Evolutionary conservation across 176 grass and related monocot species (phyloP), one percentile per base, ranked within the genome.

Genomic region (Aegilops tauschii): DNA sequence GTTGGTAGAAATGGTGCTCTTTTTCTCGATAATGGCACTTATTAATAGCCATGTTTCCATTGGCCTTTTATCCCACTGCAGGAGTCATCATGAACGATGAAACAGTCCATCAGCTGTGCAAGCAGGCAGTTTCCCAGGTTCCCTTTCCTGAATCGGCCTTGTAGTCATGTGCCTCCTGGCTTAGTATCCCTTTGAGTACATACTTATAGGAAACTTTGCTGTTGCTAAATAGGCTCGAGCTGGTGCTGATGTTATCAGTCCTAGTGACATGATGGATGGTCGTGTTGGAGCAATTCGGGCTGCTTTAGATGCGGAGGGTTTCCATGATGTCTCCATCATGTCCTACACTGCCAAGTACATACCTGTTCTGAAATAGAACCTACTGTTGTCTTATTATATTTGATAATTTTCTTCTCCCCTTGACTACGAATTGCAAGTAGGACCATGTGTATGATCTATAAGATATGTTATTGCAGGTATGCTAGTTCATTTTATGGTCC

Each of bases 181-280:
- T 27, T 27, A 88, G 5, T 61, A 34, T 40, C 11, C 1, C 6
- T 66, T 84, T 45, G 4, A 69, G n/a, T 78, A 59, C 14, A 54
- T 12, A 12, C 2, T 77, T 54, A 32, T 4, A 68, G 39, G 73
- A 91, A 36, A 35, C 35, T 1, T 59, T 36, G 54, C 40, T 39
- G n/a, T 42, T 31, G 2, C 64, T 83, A 76, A 80, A 93, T 87
- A 99, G 97, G 94, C 97, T 13, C 79, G 92, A 82, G 97, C 94
- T 72, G 97, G 97, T 82, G 94, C 97, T 83, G 92, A 99, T 79
- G 97, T 99, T 65, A 83, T 98, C 61, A 98, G 97, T 80, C 97
- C 97, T 29, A 98, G 97, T 87, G 97, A 98, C 75, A 98, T 98
- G 97, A 98, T 98, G 94, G 97, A 98, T 75, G 94, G 97, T 25